Percentiles rank a stretch among this genome's conserved stretches.
phyloP scores from a whole-genome alignment of 805 yeast genomes.

The Metschnikowia noctiluminum region DNA sequence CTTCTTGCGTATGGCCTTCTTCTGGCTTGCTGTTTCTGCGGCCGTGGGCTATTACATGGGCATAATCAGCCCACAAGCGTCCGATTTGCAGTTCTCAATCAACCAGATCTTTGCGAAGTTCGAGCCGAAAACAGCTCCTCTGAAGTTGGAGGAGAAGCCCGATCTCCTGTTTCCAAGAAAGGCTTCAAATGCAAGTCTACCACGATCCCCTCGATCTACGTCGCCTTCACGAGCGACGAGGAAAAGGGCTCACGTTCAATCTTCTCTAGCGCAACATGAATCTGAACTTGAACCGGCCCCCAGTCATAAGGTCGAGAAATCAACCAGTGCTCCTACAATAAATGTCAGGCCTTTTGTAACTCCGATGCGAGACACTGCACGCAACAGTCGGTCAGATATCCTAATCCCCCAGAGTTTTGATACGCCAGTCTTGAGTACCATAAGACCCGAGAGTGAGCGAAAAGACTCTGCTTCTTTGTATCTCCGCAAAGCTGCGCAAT shows the following conservation, averaged over 20 bases:
- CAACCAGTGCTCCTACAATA: neutral
- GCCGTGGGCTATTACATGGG: constrained; percentile 32
- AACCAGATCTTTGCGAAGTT: neutral
- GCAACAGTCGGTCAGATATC: neutral
- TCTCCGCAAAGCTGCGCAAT: neutral
- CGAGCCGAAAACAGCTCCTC: neutral
- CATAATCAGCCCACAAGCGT: constrained; percentile 3
- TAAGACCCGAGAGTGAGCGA: neutral
- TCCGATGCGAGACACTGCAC: constrained; percentile 7
- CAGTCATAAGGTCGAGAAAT: neutral
- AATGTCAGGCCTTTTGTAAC: constrained; percentile 12
- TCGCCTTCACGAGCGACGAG: neutral
- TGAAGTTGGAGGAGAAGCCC: neutral
- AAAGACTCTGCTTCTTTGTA: neutral
- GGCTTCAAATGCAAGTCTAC: neutral
- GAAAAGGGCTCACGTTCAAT: neutral
- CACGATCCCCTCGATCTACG: constrained; percentile 2
- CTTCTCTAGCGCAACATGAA: neutral
- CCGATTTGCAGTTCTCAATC: neutral
- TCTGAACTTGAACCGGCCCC: neutral
- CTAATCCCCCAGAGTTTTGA: neutral
- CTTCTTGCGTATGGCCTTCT: constrained; percentile 21
- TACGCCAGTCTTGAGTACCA: neutral
- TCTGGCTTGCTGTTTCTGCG: constrained; percentile 25
- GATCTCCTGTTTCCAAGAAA: neutral